Evolutionary conservation across 768 basidiomycete genomes (phyloP).

Genomic region (Paxillus rubicundulus): DNA sequence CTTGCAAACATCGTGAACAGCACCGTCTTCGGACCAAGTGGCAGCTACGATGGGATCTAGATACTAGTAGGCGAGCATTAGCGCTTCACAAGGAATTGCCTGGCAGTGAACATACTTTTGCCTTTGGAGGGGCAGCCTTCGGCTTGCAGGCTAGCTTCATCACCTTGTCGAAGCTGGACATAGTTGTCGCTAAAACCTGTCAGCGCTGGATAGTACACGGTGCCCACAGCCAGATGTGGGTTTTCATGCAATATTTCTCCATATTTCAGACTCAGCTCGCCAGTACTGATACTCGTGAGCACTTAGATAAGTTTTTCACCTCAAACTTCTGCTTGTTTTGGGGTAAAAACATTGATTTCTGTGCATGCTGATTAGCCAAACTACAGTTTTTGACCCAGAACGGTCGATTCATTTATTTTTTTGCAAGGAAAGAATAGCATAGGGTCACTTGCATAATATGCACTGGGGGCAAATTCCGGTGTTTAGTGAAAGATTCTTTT

Average conservation of each 20-base stretch:
- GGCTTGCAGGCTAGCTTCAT: slow-evolving; percentile 98
- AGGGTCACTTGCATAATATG: no score
- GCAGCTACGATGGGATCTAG: slow-evolving; percentile 94
- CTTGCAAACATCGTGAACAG: slow-evolving; percentile 89
- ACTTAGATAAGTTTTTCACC: no score
- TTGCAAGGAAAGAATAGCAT: no score
- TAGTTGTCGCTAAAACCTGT: slow-evolving; percentile 21
- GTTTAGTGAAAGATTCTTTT: no score
- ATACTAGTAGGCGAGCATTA: slow-evolving; percentile 54
- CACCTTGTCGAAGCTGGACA: slow-evolving; percentile 87
- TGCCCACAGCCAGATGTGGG: not conserved
- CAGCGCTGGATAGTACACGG: slow-evolving; percentile 1
- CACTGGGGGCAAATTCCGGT: no score
- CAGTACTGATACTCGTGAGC: no score
- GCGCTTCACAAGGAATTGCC: not conserved
- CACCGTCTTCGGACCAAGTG: slow-evolving; percentile 95
- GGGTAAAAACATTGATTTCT: no score
- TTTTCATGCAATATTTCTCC: slow-evolving; percentile 7
- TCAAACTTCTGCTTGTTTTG: no score
- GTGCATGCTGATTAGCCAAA: no score
- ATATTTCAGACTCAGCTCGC: slow-evolving; percentile 28
- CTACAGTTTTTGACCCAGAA: no score
- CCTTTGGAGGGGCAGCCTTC: slow-evolving; percentile 91
- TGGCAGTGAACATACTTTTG: slow-evolving; percentile 61
- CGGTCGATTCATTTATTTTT: no score